phyloP scores from a whole-genome alignment of 169 alveolate genomes.

The Cryptosporidium ubiquitum region DNA sequence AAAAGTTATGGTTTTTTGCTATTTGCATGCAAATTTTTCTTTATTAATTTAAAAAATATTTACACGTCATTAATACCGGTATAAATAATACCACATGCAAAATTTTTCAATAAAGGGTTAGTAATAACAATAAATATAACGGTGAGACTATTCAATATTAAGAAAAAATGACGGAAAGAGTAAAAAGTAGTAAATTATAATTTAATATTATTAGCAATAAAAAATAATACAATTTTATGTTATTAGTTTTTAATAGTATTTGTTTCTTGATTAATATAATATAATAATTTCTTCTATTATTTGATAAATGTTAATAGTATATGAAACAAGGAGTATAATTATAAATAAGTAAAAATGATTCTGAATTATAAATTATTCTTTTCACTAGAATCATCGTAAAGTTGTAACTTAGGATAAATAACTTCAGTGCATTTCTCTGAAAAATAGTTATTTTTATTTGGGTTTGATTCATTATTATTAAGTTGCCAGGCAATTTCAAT shows the following conservation, averaged over 20 bases:
- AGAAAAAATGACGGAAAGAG: neutral
- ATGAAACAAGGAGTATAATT: neutral
- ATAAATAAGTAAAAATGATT: neutral
- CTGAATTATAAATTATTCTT: constrained; percentile 4
- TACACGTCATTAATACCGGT: neutral
- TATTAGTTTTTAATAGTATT: too few relatives aligned
- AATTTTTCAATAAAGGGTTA: neutral
- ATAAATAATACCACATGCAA: neutral
- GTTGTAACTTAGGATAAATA: constrained; percentile 43
- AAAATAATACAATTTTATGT: neutral
- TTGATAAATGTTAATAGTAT: neutral
- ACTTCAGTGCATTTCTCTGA: constrained; percentile 60
- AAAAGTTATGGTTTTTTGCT: neutral
- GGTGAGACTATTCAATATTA: neutral
- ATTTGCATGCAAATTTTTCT: neutral
- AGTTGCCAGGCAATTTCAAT: constrained; percentile 74
- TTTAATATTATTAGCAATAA: too few relatives aligned
- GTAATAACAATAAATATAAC: neutral
- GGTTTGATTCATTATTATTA: neutral
- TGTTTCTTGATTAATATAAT: neutral
- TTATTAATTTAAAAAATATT: neutral
- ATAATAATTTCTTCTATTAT: neutral
- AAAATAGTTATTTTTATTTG: neutral
- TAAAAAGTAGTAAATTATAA: neutral
- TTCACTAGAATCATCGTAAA: neutral